Evolutionary conservation across 805 yeast genomes (phyloP).

Genomic region (Teunomyces gatunensis): DNA sequence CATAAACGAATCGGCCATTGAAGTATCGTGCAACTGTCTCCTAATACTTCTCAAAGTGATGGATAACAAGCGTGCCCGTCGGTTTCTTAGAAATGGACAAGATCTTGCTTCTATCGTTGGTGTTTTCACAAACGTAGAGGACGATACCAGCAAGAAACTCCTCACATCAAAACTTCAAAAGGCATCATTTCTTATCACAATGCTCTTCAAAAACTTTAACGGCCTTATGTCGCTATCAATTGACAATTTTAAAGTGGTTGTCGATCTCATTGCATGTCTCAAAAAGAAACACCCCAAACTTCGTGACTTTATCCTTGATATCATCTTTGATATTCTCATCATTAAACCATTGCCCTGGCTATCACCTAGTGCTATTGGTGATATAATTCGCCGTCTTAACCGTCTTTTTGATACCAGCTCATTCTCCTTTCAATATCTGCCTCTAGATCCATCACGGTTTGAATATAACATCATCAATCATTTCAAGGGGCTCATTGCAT

Average conservation of each 20-base stretch:
- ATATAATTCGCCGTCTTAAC: conserved; percentile 9
- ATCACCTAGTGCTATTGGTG: conserved; percentile 20
- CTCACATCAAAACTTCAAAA: conserved; percentile 54
- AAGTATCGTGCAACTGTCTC: conserved; percentile 23
- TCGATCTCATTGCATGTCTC: conserved; percentile 60
- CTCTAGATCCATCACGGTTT: conserved; percentile 28
- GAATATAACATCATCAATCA: conserved; percentile 55
- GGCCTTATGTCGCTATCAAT: conserved; percentile 69
- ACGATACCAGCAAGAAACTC: conserved; percentile 11
- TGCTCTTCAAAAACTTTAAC: conserved; percentile 67
- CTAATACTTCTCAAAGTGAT: conserved; percentile 53
- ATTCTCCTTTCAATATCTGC: conserved; percentile 12
- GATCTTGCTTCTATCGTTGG: conserved; percentile 64
- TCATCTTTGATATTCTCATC: conserved; percentile 65
- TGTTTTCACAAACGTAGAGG: conserved; percentile 53
- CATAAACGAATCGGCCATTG: conserved; percentile 19
- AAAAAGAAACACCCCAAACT: conserved; percentile 53
- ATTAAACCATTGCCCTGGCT: conserved; percentile 59
- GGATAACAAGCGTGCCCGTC: conserved; percentile 54
- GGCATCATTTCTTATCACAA: conserved; percentile 56
- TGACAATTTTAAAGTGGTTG: conserved; percentile 53
- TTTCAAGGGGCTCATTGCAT: conserved; percentile 59
- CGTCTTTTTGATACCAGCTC: neutral
- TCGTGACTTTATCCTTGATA: conserved; percentile 65
- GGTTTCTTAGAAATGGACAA: conserved; percentile 53